Evolutionary conservation across 257 asterid genomes (phyloP).

Genomic region (Penstemon barbatus): DNA sequence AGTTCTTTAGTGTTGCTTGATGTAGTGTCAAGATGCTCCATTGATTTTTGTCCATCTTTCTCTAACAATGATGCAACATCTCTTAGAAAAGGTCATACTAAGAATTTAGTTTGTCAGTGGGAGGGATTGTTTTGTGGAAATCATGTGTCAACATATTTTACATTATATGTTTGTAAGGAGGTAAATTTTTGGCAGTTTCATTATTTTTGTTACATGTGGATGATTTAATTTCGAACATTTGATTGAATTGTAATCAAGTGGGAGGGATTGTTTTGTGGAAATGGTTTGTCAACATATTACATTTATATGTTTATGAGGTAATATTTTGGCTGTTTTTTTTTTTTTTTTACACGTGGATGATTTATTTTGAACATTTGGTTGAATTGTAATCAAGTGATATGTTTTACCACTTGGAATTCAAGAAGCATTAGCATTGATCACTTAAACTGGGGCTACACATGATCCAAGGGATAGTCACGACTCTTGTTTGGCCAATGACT

Average conservation of each 20-base stretch:
- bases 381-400: neutral
- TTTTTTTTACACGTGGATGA: neutral
- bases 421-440: constrained; percentile 1
- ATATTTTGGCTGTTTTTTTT: neutral
- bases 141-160: neutral
- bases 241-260: neutral
- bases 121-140: neutral
- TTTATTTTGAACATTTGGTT: constrained; percentile 1
- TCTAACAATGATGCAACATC: too few species aligned
- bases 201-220: neutral
- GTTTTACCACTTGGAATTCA: constrained; percentile 3
- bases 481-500: neutral
- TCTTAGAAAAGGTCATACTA: too few species aligned
- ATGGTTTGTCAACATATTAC: neutral
- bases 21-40: too few species aligned
- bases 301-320: neutral
- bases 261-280: neutral
- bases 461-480: neutral
- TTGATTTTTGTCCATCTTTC: too few species aligned
- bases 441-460: constrained; percentile 4
- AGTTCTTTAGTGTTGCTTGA: too few species aligned
- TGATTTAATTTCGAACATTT: constrained; percentile 5
- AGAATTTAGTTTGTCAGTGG: too few species aligned
- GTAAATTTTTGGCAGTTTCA: neutral
- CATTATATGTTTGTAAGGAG: neutral